phyloP scores from a whole-genome alignment of 2,329 filamentous ascomycete genomes.

The Neophaeococcomyces aloes region DNA sequence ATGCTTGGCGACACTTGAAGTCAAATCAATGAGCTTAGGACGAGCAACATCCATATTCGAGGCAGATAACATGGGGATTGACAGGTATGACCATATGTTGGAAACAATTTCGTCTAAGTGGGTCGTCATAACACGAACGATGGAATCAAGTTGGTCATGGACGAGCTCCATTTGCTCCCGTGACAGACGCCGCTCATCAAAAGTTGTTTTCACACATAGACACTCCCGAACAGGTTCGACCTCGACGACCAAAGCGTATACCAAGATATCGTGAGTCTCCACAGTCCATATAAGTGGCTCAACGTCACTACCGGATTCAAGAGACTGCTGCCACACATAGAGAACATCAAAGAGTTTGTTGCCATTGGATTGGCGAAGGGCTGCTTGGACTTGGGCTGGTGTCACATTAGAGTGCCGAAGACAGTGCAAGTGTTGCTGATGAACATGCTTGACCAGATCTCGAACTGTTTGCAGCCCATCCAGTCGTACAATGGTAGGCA shows the following conservation, averaged over 20 bases:
- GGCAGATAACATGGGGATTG: conserved; percentile 35
- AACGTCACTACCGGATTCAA: conserved; percentile 31
- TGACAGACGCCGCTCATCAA: conserved; percentile 45
- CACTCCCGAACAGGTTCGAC: conserved; percentile 50
- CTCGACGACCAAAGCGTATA: conserved; percentile 67
- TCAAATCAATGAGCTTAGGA: conserved; percentile 36
- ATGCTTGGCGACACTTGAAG: conserved; percentile 45
- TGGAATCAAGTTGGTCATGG: conserved; percentile 48
- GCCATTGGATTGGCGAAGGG: conserved; percentile 44
- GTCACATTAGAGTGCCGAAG: conserved; percentile 55
- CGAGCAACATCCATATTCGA: conserved; percentile 36
- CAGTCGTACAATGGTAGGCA: conserved; percentile 60
- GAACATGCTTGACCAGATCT: conserved; percentile 55
- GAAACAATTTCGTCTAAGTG: conserved; percentile 28
- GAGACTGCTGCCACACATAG: conserved; percentile 74
- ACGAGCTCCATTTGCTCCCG: conserved; percentile 46
- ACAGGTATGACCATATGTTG: conserved; percentile 11
- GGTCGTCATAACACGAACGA: conserved; percentile 38
- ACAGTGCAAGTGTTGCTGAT: conserved; percentile 54
- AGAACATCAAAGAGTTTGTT: conserved; percentile 63
- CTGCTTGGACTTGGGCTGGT: conserved; percentile 51
- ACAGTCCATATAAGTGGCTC: conserved; percentile 42
- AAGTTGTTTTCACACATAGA: conserved; percentile 46
- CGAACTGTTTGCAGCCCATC: conserved; percentile 40
- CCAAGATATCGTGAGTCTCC: conserved; percentile 58